Base-by-base conservation (phyloP, 768 basidiomycete genomes). In the Termitomyces sp. region DNA sequence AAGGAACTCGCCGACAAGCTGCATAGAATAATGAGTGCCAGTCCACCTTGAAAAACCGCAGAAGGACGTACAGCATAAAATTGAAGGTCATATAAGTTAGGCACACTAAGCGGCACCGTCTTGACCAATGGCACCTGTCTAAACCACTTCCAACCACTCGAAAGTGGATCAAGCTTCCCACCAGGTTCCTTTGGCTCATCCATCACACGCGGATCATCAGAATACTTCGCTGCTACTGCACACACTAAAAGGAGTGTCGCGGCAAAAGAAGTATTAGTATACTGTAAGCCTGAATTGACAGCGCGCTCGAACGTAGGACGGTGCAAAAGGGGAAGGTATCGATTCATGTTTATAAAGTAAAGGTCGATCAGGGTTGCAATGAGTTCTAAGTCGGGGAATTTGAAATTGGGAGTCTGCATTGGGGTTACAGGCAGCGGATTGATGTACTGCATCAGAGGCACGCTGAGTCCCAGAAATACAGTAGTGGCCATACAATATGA, bases 51-150 rank as follows among this genome's bases (percentile, higher is more conserved):
- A 40, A 21, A 27, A 41, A 58, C 39, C 23, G 21, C 47, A 52
- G 30, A n/a, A 39, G 10, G 34, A 72, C 80, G 73, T 60, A 79
- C 80, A 49, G 72, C 73, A 65, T 84, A 85, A 35, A 78, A 76
- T 66, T 94, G 93, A 45, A 96, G 69, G 56, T 94, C 91, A 67
- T 84, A 85, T 55, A 94, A 64, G 10, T 76, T 70, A 2, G 89
- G 84, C 9, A 85, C 80, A 0, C 73, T 70, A 7, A 91, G 71
- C 7, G 89, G 70, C 0, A 78, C 79, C 62, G 79, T 80, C 49
- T 83, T 80, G 42, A 85, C 77, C 63, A 83, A 75, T 53, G 87
- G 80, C 1, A 86, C 81, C 63, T 88, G 85, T 19, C 77, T 72
- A 59, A 85, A 84, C 74, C 80, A 89, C 60, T 79, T 80, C 84